Evolutionary conservation across 108 stramenopile species (phyloP).

Genomic region (Skeletonema costatum): DNA sequence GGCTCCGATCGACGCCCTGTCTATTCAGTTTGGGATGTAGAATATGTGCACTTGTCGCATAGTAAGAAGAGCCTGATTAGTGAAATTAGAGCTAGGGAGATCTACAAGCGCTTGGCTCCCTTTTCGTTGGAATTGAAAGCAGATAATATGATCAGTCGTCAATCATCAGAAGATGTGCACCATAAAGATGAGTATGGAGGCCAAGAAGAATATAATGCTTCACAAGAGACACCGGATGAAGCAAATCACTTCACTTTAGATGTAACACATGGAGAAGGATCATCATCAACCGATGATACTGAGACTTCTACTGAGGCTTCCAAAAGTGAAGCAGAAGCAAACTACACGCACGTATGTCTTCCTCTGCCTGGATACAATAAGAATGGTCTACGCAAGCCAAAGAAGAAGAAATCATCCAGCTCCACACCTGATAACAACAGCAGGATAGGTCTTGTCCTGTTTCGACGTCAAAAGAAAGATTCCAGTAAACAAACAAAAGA

Average conservation of each 20-base stretch:
- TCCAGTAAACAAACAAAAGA: not conserved
- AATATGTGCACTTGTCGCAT: not conserved
- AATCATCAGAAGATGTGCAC: not conserved
- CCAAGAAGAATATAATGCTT: not conserved
- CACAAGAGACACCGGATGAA: too few relatives aligned
- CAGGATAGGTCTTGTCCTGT: not conserved
- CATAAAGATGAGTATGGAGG: not conserved
- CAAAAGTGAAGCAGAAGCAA: not conserved
- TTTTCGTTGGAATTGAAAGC: not conserved
- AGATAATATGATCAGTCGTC: not conserved
- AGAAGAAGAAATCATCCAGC: not conserved
- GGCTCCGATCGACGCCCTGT: not conserved
- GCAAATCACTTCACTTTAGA: too few relatives aligned
- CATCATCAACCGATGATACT: not conserved
- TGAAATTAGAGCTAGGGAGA: not conserved
- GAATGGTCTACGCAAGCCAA: not conserved
- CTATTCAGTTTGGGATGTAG: not conserved
- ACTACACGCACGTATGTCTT: constrained; percentile 14
- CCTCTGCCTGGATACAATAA: constrained; percentile 24
- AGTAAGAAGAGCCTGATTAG: not conserved
- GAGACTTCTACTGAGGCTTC: not conserved
- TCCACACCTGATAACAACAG: not conserved
- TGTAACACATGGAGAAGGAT: not conserved
- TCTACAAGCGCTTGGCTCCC: not conserved
- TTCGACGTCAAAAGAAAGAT: not conserved